Evolutionary conservation across 2,329 filamentous ascomycete genomes (phyloP).

Genomic region (Alternaria triticina): DNA sequence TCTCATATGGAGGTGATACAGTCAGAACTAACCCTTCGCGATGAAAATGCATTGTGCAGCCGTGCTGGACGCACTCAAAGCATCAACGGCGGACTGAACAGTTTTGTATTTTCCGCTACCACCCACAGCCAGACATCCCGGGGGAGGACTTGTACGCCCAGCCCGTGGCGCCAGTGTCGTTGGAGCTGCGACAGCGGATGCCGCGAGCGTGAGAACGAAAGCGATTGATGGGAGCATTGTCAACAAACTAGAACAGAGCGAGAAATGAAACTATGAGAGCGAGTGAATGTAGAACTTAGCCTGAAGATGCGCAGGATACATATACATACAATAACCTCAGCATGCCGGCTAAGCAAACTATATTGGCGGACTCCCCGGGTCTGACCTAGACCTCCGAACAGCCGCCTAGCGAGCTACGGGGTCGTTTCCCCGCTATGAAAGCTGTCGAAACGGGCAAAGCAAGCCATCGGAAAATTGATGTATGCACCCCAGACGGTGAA

Average conservation of each 20-base stretch:
- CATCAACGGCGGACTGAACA: constrained; percentile 64
- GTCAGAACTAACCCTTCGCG: constrained; percentile 40
- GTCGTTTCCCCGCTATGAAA: not conserved
- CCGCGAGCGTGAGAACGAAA: constrained; percentile 29
- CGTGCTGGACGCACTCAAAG: constrained; percentile 61
- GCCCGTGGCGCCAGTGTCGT: constrained; percentile 26
- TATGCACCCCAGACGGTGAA: constrained; percentile 10
- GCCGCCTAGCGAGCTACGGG: not conserved
- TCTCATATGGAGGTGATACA: not conserved
- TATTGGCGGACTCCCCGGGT: not conserved
- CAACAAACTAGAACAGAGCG: not conserved
- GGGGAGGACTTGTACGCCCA: constrained; percentile 54
- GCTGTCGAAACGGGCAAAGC: not conserved
- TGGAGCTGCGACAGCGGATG: constrained; percentile 30
- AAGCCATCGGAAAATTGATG: constrained; percentile 13
- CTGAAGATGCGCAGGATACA: not conserved
- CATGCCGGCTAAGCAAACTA: not conserved
- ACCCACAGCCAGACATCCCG: constrained; percentile 60
- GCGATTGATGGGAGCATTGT: constrained; percentile 24
- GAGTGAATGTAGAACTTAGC: not conserved
- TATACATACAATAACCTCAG: not conserved
- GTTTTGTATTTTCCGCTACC: constrained; percentile 53
- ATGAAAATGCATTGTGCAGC: constrained; percentile 67
- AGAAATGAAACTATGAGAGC: not conserved
- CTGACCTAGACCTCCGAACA: not conserved